Conservation (phyloP, 139 green algal species). For the Coelastrella sp. region DNA sequence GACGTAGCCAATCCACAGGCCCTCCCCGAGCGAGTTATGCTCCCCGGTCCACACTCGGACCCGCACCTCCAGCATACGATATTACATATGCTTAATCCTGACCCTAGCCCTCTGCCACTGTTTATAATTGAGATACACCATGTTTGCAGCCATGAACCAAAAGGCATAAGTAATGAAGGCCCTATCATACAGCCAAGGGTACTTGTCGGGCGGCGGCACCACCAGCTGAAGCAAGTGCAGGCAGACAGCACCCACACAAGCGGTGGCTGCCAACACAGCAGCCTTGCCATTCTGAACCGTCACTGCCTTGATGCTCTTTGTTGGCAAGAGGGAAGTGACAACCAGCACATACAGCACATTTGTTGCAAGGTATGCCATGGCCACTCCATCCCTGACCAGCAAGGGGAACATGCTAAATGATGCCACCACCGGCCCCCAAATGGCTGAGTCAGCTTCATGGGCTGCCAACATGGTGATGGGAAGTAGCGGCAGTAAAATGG, state of each 20-base stretch:
- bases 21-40: no score
- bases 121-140: slow-evolving; percentile 56
- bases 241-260: background rate
- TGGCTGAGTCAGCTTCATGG: slow-evolving; percentile 62
- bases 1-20: no score
- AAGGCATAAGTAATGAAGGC: slow-evolving; percentile 65
- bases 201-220: slow-evolving; percentile 53
- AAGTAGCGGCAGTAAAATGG: slow-evolving; percentile 92
- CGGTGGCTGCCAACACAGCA: background rate
- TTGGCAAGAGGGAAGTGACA: background rate
- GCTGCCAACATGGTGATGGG: slow-evolving; percentile 79
- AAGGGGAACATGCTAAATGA: slow-evolving; percentile 93
- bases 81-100: background rate
- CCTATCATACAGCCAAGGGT: slow-evolving; percentile 74
- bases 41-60: no score
- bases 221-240: slow-evolving; percentile 57
- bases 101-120: slow-evolving; percentile 40
- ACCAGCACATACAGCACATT: slow-evolving; percentile 53
- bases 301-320: background rate
- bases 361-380: slow-evolving; percentile 71
- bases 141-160: slow-evolving; percentile 50
- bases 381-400: slow-evolving; percentile 85
- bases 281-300: background rate
- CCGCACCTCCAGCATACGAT: no score
- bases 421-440: slow-evolving; percentile 70